phyloP scores from a whole-genome alignment of 768 basidiomycete genomes.

The Russula ochroleuca region DNA sequence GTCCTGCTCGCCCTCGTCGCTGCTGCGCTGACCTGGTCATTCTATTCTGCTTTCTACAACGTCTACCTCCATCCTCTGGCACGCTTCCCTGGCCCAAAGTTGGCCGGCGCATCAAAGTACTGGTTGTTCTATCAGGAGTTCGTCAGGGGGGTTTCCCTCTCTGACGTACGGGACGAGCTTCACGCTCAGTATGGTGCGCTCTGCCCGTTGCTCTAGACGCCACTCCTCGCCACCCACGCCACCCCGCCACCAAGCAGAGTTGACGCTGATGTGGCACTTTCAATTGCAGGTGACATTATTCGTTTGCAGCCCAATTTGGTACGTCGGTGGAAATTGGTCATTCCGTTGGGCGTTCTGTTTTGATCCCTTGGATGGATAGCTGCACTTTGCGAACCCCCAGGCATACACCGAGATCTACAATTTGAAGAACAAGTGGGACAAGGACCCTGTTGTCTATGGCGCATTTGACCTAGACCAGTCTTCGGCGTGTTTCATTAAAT shows the following conservation, averaged over 20 bases:
- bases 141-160: conserved; percentile 25
- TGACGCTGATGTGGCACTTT: neutral
- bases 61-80: conserved; percentile 27
- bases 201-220: neutral
- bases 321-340: neutral
- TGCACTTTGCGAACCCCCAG: conserved; percentile 42
- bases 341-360: neutral
- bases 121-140: conserved; percentile 27
- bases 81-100: conserved; percentile 28
- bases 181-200: conserved; percentile 39
- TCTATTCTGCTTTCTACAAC: conserved; percentile 11
- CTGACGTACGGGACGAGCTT: conserved; percentile 36
- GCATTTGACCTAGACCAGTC: conserved; percentile 40
- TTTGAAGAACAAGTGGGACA: conserved; percentile 35
- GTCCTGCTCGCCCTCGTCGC: neutral
- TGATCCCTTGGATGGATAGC: conserved; percentile 29
- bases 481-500: conserved; percentile 38
- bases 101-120: conserved; percentile 25
- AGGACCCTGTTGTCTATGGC: conserved; percentile 37
- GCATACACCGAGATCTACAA: conserved; percentile 42
- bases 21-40: neutral
- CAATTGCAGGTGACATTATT: conserved; percentile 36
- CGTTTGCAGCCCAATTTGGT: conserved; percentile 42
- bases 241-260: neutral
- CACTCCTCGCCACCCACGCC: neutral